These are phyloP conservation scores for Camelina hispida DNA, from an alignment of 345 rosid genomes.

Conservation along the genomic window DNA sequence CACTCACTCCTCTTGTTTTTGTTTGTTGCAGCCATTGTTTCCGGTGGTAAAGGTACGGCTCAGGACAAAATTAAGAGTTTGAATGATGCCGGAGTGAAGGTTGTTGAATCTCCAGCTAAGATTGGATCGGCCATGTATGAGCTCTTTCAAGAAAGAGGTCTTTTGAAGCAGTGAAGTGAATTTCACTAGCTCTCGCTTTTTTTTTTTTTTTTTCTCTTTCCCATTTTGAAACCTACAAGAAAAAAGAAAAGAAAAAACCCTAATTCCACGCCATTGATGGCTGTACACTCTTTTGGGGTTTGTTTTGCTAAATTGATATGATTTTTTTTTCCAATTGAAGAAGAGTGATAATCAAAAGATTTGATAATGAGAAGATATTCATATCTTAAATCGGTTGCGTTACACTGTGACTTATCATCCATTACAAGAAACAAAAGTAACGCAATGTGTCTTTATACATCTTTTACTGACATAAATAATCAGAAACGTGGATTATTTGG, in stretches of 20 bases:
- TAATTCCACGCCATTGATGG: slow-evolving; percentile 37
- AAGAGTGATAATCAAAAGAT: slow-evolving; percentile 27
- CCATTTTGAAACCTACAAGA: slow-evolving; percentile 12
- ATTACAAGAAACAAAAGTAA: neutral
- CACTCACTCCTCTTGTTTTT: slow-evolving; percentile 16
- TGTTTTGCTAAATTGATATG: slow-evolving; percentile 26
- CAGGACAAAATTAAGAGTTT: slow-evolving; percentile 91
- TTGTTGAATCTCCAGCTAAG: slow-evolving; percentile 96
- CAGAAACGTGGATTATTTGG: neutral
- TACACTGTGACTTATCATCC: neutral
- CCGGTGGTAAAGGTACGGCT: slow-evolving; percentile 99
- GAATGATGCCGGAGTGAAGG: slow-evolving; percentile 90
- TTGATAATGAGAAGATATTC: slow-evolving; percentile 6
- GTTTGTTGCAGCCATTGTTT: slow-evolving; percentile 76
- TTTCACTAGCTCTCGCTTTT: slow-evolving; percentile 34
- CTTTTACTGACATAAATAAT: neutral
- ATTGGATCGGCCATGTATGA: slow-evolving; percentile 84
- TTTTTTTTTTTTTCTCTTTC: slow-evolving; percentile 6
- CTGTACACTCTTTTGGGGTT: slow-evolving; percentile 31
- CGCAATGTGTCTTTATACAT: neutral
- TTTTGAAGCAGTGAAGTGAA: slow-evolving; percentile 51
- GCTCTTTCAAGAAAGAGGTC: slow-evolving; percentile 83
- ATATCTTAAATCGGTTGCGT: neutral
- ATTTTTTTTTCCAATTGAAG: slow-evolving; percentile 25
- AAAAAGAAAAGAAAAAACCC: slow-evolving; percentile 20